Evolutionary conservation across 2,329 filamentous ascomycete species (phyloP).

Genomic region (Paracamarosporium sp.): DNA sequence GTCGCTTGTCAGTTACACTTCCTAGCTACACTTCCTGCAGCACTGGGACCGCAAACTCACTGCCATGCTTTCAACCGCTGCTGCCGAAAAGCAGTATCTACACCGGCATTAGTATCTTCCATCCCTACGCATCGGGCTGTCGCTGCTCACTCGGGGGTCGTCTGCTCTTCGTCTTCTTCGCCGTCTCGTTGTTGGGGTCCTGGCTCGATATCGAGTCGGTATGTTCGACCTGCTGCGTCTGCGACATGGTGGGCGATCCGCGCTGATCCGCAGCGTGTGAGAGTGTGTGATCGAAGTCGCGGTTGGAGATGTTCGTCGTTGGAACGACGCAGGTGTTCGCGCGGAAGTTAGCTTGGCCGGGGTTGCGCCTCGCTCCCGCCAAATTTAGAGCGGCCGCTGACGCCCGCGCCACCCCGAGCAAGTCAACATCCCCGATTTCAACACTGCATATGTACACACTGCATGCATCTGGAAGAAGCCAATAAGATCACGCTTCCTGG

Average conservation of each 20-base stretch:
- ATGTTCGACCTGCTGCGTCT: conserved; percentile 51
- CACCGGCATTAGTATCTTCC: conserved; percentile 24
- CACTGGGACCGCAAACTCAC: conserved; percentile 60
- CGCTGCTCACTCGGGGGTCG: conserved; percentile 79
- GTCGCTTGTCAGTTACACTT: conserved; percentile 47
- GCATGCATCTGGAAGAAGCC: not conserved
- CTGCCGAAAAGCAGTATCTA: conserved; percentile 95
- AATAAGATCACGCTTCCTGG: not conserved
- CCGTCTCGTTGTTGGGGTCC: conserved; percentile 47
- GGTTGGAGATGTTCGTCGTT: conserved; percentile 18
- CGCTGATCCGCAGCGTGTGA: conserved; percentile 35
- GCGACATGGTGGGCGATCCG: conserved; percentile 51
- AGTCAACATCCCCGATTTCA: conserved; percentile 18
- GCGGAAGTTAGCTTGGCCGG: conserved; percentile 4
- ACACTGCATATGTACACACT: not conserved
- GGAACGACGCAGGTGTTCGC: conserved; percentile 19
- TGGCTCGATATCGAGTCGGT: conserved; percentile 52
- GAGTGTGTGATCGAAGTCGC: conserved; percentile 22
- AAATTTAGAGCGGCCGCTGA: conserved; percentile 14
- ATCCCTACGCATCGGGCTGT: conserved; percentile 12
- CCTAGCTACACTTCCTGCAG: not conserved
- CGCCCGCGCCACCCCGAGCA: conserved; percentile 28
- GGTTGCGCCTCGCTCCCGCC: conserved; percentile 13
- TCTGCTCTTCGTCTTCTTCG: conserved; percentile 80
- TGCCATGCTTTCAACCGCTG: conserved; percentile 99